Base-by-base conservation (phyloP, 345 rosid species). In the Aquilaria sinensis region DNA sequence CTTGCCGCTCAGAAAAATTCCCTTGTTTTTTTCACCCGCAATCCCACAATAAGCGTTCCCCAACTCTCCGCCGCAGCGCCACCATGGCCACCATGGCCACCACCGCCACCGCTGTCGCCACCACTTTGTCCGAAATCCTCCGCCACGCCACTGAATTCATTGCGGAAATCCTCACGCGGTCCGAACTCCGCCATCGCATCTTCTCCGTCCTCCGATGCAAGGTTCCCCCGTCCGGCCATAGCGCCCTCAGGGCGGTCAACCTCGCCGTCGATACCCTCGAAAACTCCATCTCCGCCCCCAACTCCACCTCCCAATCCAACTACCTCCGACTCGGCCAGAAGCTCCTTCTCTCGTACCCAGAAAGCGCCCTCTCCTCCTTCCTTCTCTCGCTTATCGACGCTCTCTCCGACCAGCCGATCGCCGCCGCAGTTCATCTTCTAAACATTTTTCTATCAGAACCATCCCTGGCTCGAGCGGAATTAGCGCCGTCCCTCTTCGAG, bases 211-310 rank as follows among this genome's bases (percentile, higher is more conserved):
- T 83, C 74, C 73, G 78, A 63, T 49, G 58, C 62, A 70, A 58
- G 31, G 55, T 58, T 57, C 62, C 58, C 3, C 50, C 59, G 13
- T 65, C 75, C 54, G 61, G 52, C 58, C 77, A 58, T 48, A 12
- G 55, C 56, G 12, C 60, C 11, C 66, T 81, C 37, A 78, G 70
- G 70, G 62, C 77, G 9, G 65, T 78, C 23, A 67, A 72, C 46
- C 65, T 80, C 33, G 89, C 84, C 1, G n/a, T 66, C 5, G 69
- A 81, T 57, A 73, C 85, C 43, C 70, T 86, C 34, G 87, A 83
- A 69, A 78, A 62, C 5, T 74, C 84, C 68, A 64, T 78, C 67
- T 63, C 78, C 32, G 33, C 77, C 48, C 29, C 72, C 0, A 75
- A 61, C 46, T 31, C 68, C 47, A 52, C 75, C 32, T 13, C 57